A percentile compares a stretch with the other conserved stretches of the same genome.
Conservation (phyloP, 2,329 filamentous ascomycete species). For the Uncinocarpus reesii region DNA sequence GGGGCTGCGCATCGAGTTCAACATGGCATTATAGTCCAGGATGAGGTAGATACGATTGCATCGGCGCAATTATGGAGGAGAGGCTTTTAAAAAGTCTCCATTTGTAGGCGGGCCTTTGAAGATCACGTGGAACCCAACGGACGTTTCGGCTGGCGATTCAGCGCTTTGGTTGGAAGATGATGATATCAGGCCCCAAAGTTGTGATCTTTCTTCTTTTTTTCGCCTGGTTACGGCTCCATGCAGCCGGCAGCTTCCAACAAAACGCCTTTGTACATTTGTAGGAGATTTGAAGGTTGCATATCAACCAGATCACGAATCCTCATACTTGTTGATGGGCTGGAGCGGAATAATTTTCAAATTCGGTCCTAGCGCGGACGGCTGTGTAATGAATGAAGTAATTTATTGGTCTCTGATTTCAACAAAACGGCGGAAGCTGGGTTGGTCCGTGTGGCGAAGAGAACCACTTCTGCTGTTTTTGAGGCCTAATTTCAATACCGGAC, state of each 20-base stretch:
- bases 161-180: not conserved
- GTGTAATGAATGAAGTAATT: not conserved
- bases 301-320: not conserved
- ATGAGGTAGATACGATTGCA: too few species aligned
- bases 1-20: too few species aligned
- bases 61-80: not conserved
- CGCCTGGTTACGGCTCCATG: constrained; percentile 1
- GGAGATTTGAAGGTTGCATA: not conserved
- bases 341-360: not conserved
- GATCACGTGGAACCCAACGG: not conserved
- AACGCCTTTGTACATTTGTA: not conserved
- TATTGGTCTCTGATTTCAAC: not conserved
- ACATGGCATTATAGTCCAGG: too few species aligned
- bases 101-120: not conserved
- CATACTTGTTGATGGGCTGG: not conserved
- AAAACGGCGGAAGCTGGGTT: not conserved
- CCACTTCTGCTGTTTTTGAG: constrained; percentile 9
- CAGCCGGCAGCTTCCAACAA: not conserved
- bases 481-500: constrained; percentile 3
- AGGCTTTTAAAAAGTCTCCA: not conserved
- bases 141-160: not conserved
- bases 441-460: constrained; percentile 5
- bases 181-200: constrained; percentile 10
- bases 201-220: not conserved
- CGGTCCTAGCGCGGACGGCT: not conserved